Percentiles rank a stretch among this genome's conserved stretches.
Conservation (phyloP, 192 early-diverging fungal genomes). For the Phycomyces nitens region DNA sequence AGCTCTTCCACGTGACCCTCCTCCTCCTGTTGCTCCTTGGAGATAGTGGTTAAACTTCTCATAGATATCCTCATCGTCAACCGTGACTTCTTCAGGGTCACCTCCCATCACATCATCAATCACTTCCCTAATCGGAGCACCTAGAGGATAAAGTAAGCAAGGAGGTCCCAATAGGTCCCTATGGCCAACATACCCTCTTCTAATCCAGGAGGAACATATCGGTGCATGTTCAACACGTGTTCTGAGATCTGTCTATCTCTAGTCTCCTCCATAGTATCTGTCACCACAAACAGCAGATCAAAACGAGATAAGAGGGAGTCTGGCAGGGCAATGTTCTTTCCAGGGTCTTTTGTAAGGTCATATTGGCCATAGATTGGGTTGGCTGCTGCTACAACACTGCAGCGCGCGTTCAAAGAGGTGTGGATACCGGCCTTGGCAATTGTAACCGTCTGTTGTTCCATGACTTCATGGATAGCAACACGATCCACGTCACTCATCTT, state of each 20-base stretch:
- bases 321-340: constrained; percentile 93
- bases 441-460: constrained; percentile 99
- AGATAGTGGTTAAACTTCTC: constrained; percentile 75
- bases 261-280: constrained; percentile 84
- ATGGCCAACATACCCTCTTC: constrained; percentile 65
- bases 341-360: constrained; percentile 80
- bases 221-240: constrained; percentile 93
- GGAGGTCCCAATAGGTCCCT: neutral
- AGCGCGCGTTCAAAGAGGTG: constrained; percentile 94
- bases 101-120: constrained; percentile 40
- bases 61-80: constrained; percentile 63
- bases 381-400: constrained; percentile 94
- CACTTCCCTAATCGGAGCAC: constrained; percentile 47
- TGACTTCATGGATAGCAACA: constrained; percentile 99
- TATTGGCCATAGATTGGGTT: constrained; percentile 94
- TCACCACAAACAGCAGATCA: constrained; percentile 94
- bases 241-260: constrained; percentile 86
- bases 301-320: constrained; percentile 97
- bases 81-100: constrained; percentile 48
- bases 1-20: neutral
- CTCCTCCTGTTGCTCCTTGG: no score
- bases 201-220: constrained; percentile 78
- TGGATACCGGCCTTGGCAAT: constrained; percentile 99
- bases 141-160: constrained; percentile 17
- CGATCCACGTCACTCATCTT: constrained; percentile 98